phyloP scores from a whole-genome alignment of 306 rosid species.

The Prunus persica region Prunus_persica_NCBIv2 NC_034011.1:4780501-4781000 shows the following conservation, averaged over 20 bases:
- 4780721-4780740: not conserved
- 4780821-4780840: constrained; percentile 24
- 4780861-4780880: not conserved
- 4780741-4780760: constrained; percentile 19
- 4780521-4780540: too few relatives aligned
- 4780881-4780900: not conserved
- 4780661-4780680: constrained; percentile 31
- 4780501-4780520: not conserved
- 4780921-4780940: not conserved
- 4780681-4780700: constrained; percentile 17
- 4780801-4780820: constrained; percentile 6
- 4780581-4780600: not conserved
- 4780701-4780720: constrained; percentile 3
- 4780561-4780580: not conserved
- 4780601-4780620: not conserved
- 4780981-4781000: not conserved
- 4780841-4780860: constrained; percentile 8
- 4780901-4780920: not conserved
- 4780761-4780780: not conserved
- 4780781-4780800: not conserved
- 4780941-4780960: too few relatives aligned
- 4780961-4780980: not conserved
- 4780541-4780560: not conserved
- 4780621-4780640: constrained; percentile 7
- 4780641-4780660: constrained; percentile 29